Percentiles rank a stretch among this genome's conserved stretches.
Evolutionary conservation across 495 filamentous ascomycete genomes (phyloP).

Genomic region (Cercophora samala): DNA sequence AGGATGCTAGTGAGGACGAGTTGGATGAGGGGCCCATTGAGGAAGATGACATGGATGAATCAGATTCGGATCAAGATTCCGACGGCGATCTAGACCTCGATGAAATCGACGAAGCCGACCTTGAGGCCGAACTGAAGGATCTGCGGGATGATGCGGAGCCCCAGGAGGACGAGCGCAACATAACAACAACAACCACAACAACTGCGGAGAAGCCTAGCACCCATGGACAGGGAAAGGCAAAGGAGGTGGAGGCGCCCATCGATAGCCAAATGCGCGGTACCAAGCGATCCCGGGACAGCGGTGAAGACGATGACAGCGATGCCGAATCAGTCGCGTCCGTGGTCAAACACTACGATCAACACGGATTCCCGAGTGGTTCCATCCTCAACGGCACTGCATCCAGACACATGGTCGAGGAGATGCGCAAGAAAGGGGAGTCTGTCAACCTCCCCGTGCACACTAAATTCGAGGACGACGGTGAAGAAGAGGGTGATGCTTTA

Average conservation of each 20-base stretch:
- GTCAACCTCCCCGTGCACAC: slow-evolving; percentile 34
- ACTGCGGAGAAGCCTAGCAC: background rate
- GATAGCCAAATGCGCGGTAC: background rate
- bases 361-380: slow-evolving; percentile 51
- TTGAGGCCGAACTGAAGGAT: slow-evolving; percentile 25
- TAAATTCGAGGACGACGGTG: slow-evolving; percentile 17
- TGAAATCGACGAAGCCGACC: slow-evolving; percentile 22
- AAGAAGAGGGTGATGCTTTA: background rate
- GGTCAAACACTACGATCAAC: slow-evolving; percentile 44
- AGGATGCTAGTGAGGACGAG: slow-evolving; percentile 23
- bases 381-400: slow-evolving; percentile 44
- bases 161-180: background rate
- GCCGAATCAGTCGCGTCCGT: slow-evolving; percentile 32
- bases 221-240: background rate
- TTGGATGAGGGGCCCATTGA: slow-evolving; percentile 15
- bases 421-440: slow-evolving; percentile 28
- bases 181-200: too few relatives aligned
- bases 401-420: slow-evolving; percentile 35
- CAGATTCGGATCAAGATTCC: slow-evolving; percentile 20
- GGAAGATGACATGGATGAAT: slow-evolving; percentile 34
- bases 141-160: slow-evolving; percentile 18
- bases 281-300: slow-evolving; percentile 5
- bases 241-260: background rate
- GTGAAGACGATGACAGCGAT: slow-evolving; percentile 28
- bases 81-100: slow-evolving; percentile 25